Conservation (phyloP, 2,329 filamentous ascomycete genomes). For the Amesomyces nigricolor region DNA sequence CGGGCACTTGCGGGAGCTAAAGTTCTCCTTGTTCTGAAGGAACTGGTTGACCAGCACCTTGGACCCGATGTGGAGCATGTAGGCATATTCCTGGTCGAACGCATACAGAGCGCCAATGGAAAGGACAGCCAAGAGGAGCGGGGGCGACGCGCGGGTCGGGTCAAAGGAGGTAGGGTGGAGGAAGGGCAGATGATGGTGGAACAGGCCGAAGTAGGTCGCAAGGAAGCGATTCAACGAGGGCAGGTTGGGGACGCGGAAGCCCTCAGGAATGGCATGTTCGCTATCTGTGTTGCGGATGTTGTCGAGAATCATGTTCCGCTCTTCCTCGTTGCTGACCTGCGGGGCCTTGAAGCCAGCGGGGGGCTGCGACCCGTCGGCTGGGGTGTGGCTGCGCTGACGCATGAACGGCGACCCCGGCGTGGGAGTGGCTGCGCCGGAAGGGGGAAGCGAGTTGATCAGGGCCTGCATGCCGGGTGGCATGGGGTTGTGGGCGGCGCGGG, state of each 20-base stretch:
- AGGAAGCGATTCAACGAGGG: conserved; percentile 84
- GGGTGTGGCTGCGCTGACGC: conserved; percentile 61
- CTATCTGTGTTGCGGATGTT: conserved; percentile 77
- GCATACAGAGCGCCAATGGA: conserved; percentile 96
- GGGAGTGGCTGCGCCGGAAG: conserved; percentile 63
- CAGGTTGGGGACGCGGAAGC: conserved; percentile 79
- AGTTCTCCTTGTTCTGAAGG: conserved; percentile 96
- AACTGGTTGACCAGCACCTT: conserved; percentile 98
- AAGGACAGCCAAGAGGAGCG: conserved; percentile 79
- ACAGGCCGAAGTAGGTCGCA: conserved; percentile 92
- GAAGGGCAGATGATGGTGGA: conserved; percentile 95
- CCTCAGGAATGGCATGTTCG: conserved; percentile 77
- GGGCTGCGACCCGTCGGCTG: conserved; percentile 63
- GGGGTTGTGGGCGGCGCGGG: conserved; percentile 55
- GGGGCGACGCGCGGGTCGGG: conserved; percentile 71
- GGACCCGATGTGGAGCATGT: conserved; percentile 94
- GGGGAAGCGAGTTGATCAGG: conserved; percentile 66
- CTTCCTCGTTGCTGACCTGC: conserved; percentile 76
- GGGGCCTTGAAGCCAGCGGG: conserved; percentile 66
- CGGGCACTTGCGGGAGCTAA: conserved; percentile 94
- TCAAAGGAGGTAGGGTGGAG: conserved; percentile 88
- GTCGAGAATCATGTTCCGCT: conserved; percentile 77
- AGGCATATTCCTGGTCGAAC: conserved; percentile 94
- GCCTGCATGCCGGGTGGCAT: conserved; percentile 63
- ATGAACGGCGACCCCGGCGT: conserved; percentile 69